Evolutionary conservation across 2,329 filamentous ascomycete species (phyloP).

Genomic region (Magnaporthiopsis poae): DNA sequence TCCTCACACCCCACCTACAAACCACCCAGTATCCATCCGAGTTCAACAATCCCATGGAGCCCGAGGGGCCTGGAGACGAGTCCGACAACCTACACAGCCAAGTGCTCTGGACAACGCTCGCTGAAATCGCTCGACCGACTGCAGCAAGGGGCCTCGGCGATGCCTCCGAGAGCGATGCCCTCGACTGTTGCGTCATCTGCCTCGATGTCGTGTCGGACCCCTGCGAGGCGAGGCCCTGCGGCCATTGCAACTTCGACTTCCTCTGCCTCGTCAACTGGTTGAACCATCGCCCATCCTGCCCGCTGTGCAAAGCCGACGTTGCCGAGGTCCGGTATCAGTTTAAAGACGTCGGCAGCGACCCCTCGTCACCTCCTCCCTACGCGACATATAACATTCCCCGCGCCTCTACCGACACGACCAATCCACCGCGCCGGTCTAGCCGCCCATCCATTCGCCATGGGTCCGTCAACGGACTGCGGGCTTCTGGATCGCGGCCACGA

Average conservation of each 20-base stretch:
- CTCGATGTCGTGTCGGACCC: conserved; percentile 64
- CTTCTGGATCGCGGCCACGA: background rate
- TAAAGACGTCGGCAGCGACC: conserved; percentile 25
- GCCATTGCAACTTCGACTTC: conserved; percentile 75
- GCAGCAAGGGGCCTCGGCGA: too few relatives aligned
- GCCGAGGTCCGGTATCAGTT: conserved; percentile 57
- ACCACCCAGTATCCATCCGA: background rate
- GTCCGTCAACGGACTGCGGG: background rate
- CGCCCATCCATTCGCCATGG: background rate
- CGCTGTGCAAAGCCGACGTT: conserved; percentile 59
- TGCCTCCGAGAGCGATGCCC: too few relatives aligned
- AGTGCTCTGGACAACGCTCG: conserved; percentile 35
- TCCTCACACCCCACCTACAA: background rate
- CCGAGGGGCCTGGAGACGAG: conserved; percentile 2
- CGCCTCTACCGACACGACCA: background rate
- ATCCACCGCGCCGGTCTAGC: background rate
- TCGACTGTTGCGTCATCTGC: conserved; percentile 70
- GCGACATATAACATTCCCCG: conserved; percentile 26
- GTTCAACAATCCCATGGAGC: conserved; percentile 3
- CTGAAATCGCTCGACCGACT: conserved; percentile 25
- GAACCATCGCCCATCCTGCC: conserved; percentile 47
- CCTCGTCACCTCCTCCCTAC: background rate
- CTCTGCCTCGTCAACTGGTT: conserved; percentile 71
- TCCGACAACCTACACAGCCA: conserved; percentile 27
- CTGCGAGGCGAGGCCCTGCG: conserved; percentile 65